These are phyloP conservation scores for Physcomitrium patens DNA, from an alignment of 225 moss, liverwort and hornwort species.

Conservation along the genomic window DNA sequence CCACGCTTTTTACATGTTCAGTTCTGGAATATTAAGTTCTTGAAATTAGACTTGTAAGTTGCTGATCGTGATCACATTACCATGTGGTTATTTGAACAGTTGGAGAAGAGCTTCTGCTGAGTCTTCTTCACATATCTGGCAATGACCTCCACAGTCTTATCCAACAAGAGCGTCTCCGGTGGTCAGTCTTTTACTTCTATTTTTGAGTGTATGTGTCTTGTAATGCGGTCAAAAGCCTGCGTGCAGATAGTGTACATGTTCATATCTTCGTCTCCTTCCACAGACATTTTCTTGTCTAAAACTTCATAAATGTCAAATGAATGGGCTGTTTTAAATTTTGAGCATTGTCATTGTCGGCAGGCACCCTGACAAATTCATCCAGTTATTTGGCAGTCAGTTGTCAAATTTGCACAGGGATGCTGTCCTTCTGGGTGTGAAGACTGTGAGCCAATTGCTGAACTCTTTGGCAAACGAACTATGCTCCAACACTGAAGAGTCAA, in stretches of 20 bases:
- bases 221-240: not conserved
- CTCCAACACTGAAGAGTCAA: slow-evolving; percentile 31
- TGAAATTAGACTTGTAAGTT: not conserved
- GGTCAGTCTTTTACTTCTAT: slow-evolving; percentile 52
- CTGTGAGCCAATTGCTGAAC: slow-evolving; percentile 84
- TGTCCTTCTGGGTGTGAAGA: slow-evolving; percentile 75
- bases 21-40: not conserved
- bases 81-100: slow-evolving; percentile 45
- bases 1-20: not conserved
- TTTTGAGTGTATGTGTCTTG: slow-evolving; percentile 8
- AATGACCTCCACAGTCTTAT: slow-evolving; percentile 56
- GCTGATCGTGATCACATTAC: slow-evolving; percentile 7
- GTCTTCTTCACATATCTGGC: slow-evolving; percentile 58
- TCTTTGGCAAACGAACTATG: slow-evolving; percentile 65
- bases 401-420: slow-evolving; percentile 48
- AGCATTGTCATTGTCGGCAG: slow-evolving; percentile 51
- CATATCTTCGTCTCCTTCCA: slow-evolving; percentile 11
- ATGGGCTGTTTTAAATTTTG: not conserved
- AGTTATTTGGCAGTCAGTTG: slow-evolving; percentile 67
- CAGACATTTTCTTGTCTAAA: not conserved
- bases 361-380: slow-evolving; percentile 96
- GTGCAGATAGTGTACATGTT: slow-evolving; percentile 10
- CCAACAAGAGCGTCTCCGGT: slow-evolving; percentile 88
- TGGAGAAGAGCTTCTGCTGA: slow-evolving; percentile 69
- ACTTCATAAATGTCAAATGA: slow-evolving; percentile 7